Evolutionary conservation across 202 grass and related monocot genomes (phyloP), one percentile per base, ranked within the genome.

Genomic region (Elaeis oleifera): DNA sequence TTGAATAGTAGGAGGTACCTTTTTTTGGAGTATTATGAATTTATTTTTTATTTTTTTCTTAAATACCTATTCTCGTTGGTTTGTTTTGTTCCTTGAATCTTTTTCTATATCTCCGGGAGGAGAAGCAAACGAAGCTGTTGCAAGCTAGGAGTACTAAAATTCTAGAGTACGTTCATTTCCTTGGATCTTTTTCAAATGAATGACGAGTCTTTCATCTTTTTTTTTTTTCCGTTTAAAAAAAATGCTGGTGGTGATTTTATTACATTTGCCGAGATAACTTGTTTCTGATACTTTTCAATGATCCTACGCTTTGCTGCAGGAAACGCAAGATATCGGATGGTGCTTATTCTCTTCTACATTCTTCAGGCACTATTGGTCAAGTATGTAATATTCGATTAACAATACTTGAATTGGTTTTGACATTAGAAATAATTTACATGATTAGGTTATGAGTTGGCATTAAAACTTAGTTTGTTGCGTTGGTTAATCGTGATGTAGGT

Each of bases 311-410:
- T 22, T 58, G 54, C 19, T 71, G 67, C 31, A 97, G 94, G 85
- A 87, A 94, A 68, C 79, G 84, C 78, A 89, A 80, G 78, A 82
- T 99, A 63, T 67, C 71, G 31, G 88, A 94, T 78, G 69, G 77
- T 76, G 84, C 69, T 56, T 68, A 79, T 73, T 81, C 80, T 16
- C 65, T 97, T 77, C 74, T 97, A 21, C 82, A 74, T 76, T 80
- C 94, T 79, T 89, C 94, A 23, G 88, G 88, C 55, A 92, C 82
- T 72, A 97, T 97, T 55, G 94, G 94, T 63, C 64, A 86, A 67
- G 94, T 97, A 86, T 66, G 61, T 24, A 54, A 32, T 44, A 64
- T 54, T 70, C 53, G 44, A 56, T 59, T 59, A 31, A 16, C 19
- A 65, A n/a, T 24, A 5, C 9, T 69, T 49, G 23, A 1, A 27